A percentile compares a stretch with the other conserved stretches of the same genome.
Conservation (phyloP, 2,329 filamentous ascomycete species). For the Conoideocrella luteorostrata region DNA sequence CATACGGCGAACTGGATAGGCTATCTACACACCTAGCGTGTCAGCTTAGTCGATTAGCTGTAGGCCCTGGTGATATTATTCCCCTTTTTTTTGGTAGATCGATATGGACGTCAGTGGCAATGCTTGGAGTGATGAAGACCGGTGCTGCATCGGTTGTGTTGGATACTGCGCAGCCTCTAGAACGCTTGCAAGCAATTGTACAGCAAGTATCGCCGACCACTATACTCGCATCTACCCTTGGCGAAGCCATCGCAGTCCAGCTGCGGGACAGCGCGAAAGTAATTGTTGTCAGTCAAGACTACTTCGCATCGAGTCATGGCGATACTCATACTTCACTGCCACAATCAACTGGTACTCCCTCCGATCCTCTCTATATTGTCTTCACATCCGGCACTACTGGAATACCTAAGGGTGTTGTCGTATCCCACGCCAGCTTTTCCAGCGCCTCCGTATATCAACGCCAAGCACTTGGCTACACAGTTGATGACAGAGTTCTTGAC, state of each 20-base stretch:
- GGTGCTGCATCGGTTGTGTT: slow-evolving; percentile 21
- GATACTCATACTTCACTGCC: slow-evolving; percentile 4
- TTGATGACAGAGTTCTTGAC: slow-evolving; percentile 7
- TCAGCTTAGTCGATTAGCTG: neutral
- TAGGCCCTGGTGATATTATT: slow-evolving; percentile 11
- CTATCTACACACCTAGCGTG: slow-evolving; percentile 14
- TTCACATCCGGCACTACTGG: slow-evolving; percentile 17
- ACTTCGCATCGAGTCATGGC: too few species aligned
- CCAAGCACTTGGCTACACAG: neutral
- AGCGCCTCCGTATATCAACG: slow-evolving; percentile 8
- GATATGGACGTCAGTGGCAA: slow-evolving; percentile 16
- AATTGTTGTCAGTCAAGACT: too few species aligned
- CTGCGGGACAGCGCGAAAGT: too few species aligned
- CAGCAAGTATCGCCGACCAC: slow-evolving; percentile 4
- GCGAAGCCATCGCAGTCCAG: too few species aligned
- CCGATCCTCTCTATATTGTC: slow-evolving; percentile 7
- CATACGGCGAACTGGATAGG: slow-evolving; percentile 17
- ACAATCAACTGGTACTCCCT: neutral
- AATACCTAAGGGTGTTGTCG: slow-evolving; percentile 14
- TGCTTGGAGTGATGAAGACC: slow-evolving; percentile 20
- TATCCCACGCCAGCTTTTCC: slow-evolving; percentile 9
- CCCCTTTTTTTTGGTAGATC: slow-evolving; percentile 23
- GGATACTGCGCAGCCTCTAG: slow-evolving; percentile 17
- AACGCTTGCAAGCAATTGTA: slow-evolving; percentile 12
- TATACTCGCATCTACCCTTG: slow-evolving; percentile 7